Percentiles rank a stretch among this genome's conserved stretches.
Conservation (phyloP, 1,284 basidiomycete species). For the Ustilago crameri region DNA sequence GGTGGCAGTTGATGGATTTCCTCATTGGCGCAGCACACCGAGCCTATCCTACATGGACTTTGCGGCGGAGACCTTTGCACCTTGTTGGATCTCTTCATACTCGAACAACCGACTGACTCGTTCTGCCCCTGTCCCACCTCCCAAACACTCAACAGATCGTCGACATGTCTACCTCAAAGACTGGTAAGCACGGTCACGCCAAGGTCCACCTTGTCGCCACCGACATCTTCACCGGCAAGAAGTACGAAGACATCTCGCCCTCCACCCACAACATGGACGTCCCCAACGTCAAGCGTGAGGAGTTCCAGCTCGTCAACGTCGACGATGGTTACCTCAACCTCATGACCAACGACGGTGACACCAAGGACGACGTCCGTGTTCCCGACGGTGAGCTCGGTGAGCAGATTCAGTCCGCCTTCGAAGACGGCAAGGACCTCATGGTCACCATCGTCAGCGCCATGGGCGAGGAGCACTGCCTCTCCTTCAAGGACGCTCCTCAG, state of each 20-base stretch:
- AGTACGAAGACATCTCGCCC: constrained; percentile 90
- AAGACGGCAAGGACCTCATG: constrained; percentile 83
- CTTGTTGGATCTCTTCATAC: too few relatives aligned
- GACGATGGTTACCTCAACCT: constrained; percentile 86
- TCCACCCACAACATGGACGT: constrained; percentile 99
- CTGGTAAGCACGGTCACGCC: constrained; percentile 96
- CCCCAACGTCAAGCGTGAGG: constrained; percentile 88
- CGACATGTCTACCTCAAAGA: constrained; percentile 98
- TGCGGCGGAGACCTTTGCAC: too few relatives aligned
- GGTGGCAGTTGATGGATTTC: too few relatives aligned
- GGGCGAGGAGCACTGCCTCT: constrained; percentile 90
- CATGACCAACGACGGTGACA: constrained; percentile 82
- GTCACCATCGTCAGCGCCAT: constrained; percentile 92
- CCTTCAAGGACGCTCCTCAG: constrained; percentile 70
- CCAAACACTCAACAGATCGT: constrained; percentile 50
- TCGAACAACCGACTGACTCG: not conserved
- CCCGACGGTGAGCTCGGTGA: constrained; percentile 87
- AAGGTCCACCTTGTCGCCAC: constrained; percentile 97
- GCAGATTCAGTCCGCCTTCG: constrained; percentile 79
- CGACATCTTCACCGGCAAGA: constrained; percentile 74
- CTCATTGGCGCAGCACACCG: too few relatives aligned
- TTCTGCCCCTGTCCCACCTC: not conserved
- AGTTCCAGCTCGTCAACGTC: constrained; percentile 86
- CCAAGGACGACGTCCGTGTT: constrained; percentile 95
- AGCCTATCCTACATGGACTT: too few relatives aligned